A percentile compares a stretch with the other conserved stretches of the same genome.
These are phyloP conservation scores for Syncephalastrum racemosum DNA, from an alignment of 371 early-diverging fungal species.

Conservation along the genomic window DNA sequence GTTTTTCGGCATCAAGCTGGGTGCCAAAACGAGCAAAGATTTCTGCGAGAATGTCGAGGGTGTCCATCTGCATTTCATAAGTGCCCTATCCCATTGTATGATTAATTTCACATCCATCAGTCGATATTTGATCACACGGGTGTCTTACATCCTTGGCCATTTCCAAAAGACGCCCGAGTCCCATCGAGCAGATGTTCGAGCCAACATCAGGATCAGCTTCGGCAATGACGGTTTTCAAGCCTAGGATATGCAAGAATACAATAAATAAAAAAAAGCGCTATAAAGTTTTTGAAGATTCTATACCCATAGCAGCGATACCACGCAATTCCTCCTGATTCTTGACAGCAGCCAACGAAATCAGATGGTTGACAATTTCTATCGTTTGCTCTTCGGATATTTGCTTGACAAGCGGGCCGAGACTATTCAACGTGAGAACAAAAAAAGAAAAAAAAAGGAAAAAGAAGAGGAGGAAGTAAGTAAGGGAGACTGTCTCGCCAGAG, in stretches of 20 bases:
- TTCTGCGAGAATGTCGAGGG: slow-evolving; percentile 84
- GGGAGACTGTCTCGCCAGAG: background rate
- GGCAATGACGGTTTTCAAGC: slow-evolving; percentile 77
- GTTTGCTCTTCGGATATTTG: slow-evolving; percentile 69
- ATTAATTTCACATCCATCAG: slow-evolving; percentile 3
- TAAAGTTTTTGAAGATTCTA: background rate
- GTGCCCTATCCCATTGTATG: slow-evolving; percentile 39
- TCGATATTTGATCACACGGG: background rate
- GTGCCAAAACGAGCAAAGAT: slow-evolving; percentile 77
- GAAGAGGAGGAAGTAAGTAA: no score
- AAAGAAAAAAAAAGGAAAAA: no score
- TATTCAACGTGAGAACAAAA: slow-evolving; percentile 21
- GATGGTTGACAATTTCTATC: slow-evolving; percentile 65
- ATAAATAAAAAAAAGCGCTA: background rate
- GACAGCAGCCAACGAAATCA: slow-evolving; percentile 59
- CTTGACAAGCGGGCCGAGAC: slow-evolving; percentile 76
- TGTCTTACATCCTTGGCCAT: slow-evolving; percentile 12
- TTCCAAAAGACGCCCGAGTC: slow-evolving; percentile 64
- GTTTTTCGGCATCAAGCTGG: slow-evolving; percentile 49
- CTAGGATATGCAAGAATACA: slow-evolving; percentile 18
- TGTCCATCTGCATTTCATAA: slow-evolving; percentile 79
- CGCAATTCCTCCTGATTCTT: slow-evolving; percentile 61
- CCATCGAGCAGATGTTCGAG: slow-evolving; percentile 51
- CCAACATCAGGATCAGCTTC: slow-evolving; percentile 57
- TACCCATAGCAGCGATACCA: slow-evolving; percentile 82